Evolutionary conservation across 176 grass and related monocot species (phyloP), one percentile per base, ranked within the genome.

Genomic region (Microstegium vimineum): DNA sequence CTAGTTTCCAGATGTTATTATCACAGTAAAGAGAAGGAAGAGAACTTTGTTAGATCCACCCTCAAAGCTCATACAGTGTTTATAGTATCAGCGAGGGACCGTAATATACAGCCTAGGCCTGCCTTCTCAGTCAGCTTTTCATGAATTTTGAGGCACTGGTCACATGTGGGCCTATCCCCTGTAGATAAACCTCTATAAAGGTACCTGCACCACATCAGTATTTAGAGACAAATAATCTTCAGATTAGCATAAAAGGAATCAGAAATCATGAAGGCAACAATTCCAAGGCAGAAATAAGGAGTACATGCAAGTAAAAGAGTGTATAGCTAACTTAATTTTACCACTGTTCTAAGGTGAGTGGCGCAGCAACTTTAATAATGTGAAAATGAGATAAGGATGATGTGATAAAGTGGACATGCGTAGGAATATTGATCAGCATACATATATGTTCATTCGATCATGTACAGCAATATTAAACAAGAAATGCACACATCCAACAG

Each of bases 61-160:
- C 3, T 78, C 40, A 82, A 85, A 71, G 73, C 37, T 92, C 85
- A 99, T 47, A 95, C 93, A 3, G 88, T 87, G 78, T 89, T 97
- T 80, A 86, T 76, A 57, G 80, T 84, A 86, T 95, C 90, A 65
- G 87, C 60, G 67, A 99, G 89, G 32, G 91, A 85, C 7, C 87
- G 83, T 73, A 99, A 80, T 78, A 99, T 92, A 83, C 93, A 99
- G 18, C 96, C 93, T 77, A 95, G 81, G 23, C 91, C 91, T 71
- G 93, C 96, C 84, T 71, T 91, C 77, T 94, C 96, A 3, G 91
- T 95, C 46, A 99, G 85, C 18, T 95, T 95, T 82, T 99, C 89
- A 65, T 99, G 96, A 75, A 99, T 99, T 95, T 92, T 94, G 71
- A 99, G 93, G 83, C 93, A 99, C 60, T 99, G 93, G 73, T 95